Conservation (phyloP, 768 basidiomycete species). For the Porphyrellus cyaneotinctus region DNA sequence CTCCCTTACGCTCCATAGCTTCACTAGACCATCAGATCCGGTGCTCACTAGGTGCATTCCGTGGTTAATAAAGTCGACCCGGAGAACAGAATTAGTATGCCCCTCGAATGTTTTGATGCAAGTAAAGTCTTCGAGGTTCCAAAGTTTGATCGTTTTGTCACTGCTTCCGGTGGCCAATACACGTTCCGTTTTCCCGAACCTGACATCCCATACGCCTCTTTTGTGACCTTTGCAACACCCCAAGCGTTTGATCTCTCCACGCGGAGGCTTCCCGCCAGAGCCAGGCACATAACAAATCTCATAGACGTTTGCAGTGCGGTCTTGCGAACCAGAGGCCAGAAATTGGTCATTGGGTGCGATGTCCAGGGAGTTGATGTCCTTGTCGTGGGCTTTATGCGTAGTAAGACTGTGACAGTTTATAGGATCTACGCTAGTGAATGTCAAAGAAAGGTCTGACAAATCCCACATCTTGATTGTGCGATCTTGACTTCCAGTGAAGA, state of each 20-base stretch:
- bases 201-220: conserved; percentile 93
- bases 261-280: conserved; percentile 39
- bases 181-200: conserved; percentile 78
- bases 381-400: conserved; percentile 92
- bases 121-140: conserved; percentile 90
- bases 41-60: conserved; percentile 86
- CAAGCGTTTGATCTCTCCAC: conserved; percentile 68
- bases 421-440: conserved; percentile 23
- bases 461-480: conserved; percentile 99
- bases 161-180: conserved; percentile 92
- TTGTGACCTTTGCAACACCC: conserved; percentile 96
- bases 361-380: conserved; percentile 97
- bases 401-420: conserved; percentile 68
- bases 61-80: conserved; percentile 83
- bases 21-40: conserved; percentile 92
- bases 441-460: conserved; percentile 49
- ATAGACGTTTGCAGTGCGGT: conserved; percentile 90
- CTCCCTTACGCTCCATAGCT: conserved; percentile 88
- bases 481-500: conserved; percentile 96
- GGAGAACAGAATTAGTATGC: conserved; percentile 92
- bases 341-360: conserved; percentile 84
- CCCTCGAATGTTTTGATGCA: conserved; percentile 98
- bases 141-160: conserved; percentile 90
- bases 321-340: conserved; percentile 93
- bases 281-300: conserved; percentile 56